Base-by-base conservation (phyloP, 2,329 filamentous ascomycete genomes). In the Cladorrhinum sp. region DNA sequence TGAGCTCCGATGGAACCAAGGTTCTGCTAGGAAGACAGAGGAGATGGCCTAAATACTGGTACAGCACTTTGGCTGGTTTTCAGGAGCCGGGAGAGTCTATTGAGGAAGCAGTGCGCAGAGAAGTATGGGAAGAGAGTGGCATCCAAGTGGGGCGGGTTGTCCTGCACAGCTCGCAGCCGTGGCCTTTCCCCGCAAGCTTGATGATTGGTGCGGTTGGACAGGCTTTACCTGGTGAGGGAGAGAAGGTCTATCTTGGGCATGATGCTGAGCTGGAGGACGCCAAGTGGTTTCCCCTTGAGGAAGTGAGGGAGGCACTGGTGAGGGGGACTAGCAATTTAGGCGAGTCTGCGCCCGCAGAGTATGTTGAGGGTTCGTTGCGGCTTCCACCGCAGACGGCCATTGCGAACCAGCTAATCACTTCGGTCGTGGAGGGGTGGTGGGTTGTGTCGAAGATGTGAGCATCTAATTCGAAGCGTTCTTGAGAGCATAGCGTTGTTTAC, bases 241-340 rank as follows among this genome's bases (percentile, higher is more conserved):
- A 99, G 80, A 83, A 76, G 30, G 92, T 99, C 56, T 84, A 87
- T 69, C 77, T 99, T 2, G 87, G 90, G 14, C 90, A 98, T 73
- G 95, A 99, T 73, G 91, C 91, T 0, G 95, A 99, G 78, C 75
- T 99, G 64, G 91, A 96, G 72, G 85, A 90, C 74, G 95, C 95
- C 2, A 89, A 86, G 73, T 99, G 95, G 95, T 94, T 94, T 69
- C 77, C 83, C 0, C 77, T 96, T 33, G 91, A 92, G 1, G 92
- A 96, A 75, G 86, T 96, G 2, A 80, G 86, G 69, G 84, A 89
- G 70, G 94, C 92, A 1, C 75, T 98, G 71, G 76, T 77, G 60
- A 78, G 83, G 8, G 89, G 90, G 0, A 86, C 86, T 0, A 88
- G 86, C 73, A 82, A 82, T 1, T 71, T 96, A 61, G 89, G 86